These are phyloP conservation scores for Sinapis alba DNA, from an alignment of 441 rosid genomes.

Conservation along the genomic window DNA sequence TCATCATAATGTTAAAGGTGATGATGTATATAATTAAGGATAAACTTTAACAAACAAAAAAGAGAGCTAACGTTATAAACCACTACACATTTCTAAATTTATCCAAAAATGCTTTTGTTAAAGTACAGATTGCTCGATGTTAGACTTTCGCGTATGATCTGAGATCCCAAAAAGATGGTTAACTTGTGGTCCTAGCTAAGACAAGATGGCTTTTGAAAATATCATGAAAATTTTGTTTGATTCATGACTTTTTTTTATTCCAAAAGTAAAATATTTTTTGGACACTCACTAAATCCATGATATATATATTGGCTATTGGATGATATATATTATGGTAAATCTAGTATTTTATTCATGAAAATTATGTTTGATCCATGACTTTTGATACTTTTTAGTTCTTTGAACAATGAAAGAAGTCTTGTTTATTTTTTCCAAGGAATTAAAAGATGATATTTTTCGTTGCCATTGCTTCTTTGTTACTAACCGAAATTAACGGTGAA, in stretches of 20 bases:
- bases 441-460: too few species aligned
- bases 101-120: not conserved
- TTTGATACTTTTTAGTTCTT: too few species aligned
- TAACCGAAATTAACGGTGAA: not conserved
- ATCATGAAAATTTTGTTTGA: not conserved
- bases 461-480: too few species aligned
- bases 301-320: not conserved
- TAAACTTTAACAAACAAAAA: not conserved
- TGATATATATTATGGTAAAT: not conserved
- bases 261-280: not conserved
- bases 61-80: not conserved
- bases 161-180: not conserved
- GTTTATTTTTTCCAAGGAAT: too few species aligned
- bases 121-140: not conserved
- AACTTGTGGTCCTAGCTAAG: not conserved
- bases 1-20: not conserved
- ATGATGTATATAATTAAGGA: not conserved
- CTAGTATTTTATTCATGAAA: not conserved
- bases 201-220: not conserved
- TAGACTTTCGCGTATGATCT: not conserved
- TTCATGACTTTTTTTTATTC: not conserved
- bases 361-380: too few species aligned
- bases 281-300: not conserved
- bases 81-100: not conserved
- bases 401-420: too few species aligned